Conservation (phyloP, 2,329 filamentous ascomycete genomes). For the Fonsecaea erecta region DNA sequence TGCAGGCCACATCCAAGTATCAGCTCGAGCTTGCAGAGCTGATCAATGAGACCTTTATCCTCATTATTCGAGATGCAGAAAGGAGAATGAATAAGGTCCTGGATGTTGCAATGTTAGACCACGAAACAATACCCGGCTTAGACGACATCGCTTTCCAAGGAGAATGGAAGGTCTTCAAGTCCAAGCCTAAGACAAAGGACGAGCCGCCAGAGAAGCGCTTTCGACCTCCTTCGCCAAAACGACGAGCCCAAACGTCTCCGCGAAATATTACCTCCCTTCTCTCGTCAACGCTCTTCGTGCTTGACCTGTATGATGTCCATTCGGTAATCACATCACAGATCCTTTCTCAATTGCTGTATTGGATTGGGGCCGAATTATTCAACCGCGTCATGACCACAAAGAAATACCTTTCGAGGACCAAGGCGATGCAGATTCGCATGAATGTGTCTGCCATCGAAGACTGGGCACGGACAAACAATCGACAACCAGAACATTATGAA, state of each 20-base stretch:
- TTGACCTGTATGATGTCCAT: slow-evolving; percentile 98
- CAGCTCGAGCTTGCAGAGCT: slow-evolving; percentile 92
- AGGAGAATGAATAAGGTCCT: slow-evolving; percentile 94
- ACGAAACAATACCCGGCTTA: slow-evolving; percentile 96
- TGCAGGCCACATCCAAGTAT: slow-evolving; percentile 81
- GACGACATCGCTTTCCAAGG: slow-evolving; percentile 97
- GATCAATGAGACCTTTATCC: slow-evolving; percentile 96
- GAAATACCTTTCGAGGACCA: slow-evolving; percentile 91
- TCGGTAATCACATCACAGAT: slow-evolving; percentile 94
- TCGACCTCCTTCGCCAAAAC: slow-evolving; percentile 89
- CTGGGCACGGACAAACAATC: slow-evolving; percentile 92
- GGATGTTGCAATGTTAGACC: slow-evolving; percentile 91
- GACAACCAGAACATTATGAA: slow-evolving; percentile 93
- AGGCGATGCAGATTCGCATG: slow-evolving; percentile 99
- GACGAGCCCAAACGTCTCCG: slow-evolving; percentile 87
- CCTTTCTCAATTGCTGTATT: slow-evolving; percentile 89
- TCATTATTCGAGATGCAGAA: slow-evolving; percentile 95
- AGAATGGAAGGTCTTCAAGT: slow-evolving; percentile 96
- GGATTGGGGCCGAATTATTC: slow-evolving; percentile 94
- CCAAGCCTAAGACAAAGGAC: slow-evolving; percentile 83
- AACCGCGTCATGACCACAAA: slow-evolving; percentile 97
- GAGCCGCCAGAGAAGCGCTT: slow-evolving; percentile 90
- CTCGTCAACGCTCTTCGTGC: slow-evolving; percentile 92
- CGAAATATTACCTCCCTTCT: slow-evolving; percentile 94
- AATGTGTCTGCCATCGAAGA: slow-evolving; percentile 95